phyloP scores from a whole-genome alignment of 129 eudicot genomes.

The Flaveria linearis region DNA sequence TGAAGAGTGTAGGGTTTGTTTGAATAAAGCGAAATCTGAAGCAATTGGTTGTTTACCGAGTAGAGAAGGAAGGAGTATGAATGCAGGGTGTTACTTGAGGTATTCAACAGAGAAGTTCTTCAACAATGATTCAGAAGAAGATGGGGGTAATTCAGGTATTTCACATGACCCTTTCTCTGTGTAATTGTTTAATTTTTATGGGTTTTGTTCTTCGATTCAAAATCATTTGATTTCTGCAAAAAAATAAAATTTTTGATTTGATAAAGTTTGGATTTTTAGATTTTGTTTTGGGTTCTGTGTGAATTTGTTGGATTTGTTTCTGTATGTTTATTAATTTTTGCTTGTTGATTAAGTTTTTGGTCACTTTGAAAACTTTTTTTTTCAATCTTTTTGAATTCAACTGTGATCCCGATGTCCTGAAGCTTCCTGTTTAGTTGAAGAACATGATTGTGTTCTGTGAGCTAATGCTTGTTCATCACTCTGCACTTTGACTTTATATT shows the following conservation, averaged over 20 bases:
- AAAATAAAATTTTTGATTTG: background rate
- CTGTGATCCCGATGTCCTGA: slow-evolving; percentile 24
- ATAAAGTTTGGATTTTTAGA: background rate
- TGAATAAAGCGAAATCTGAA: slow-evolving; percentile 47
- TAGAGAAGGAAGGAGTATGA: slow-evolving; percentile 67
- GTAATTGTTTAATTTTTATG: background rate
- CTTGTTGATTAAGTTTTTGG: background rate
- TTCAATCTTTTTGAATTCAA: slow-evolving; percentile 1
- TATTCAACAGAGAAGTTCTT: slow-evolving; percentile 62
- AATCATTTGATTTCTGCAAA: background rate
- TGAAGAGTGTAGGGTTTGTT: slow-evolving; percentile 56
- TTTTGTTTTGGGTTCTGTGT: background rate
- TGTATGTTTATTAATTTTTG: background rate
- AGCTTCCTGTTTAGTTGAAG: slow-evolving; percentile 1
- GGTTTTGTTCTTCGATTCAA: slow-evolving; percentile 11
- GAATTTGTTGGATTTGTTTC: slow-evolving; percentile 3
- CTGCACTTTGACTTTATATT: slow-evolving; percentile 2
- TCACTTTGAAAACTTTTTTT: background rate
- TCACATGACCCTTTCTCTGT: slow-evolving; percentile 6
- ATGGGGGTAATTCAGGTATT: slow-evolving; percentile 39
- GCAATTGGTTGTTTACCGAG: slow-evolving; percentile 51
- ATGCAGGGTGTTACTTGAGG: slow-evolving; percentile 74
- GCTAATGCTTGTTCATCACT: slow-evolving; percentile 20
- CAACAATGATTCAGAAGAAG: slow-evolving; percentile 31
- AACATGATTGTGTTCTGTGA: slow-evolving; percentile 1